Conservation (phyloP, 2,329 filamentous ascomycete genomes). For the Penicillium polonicum region DNA sequence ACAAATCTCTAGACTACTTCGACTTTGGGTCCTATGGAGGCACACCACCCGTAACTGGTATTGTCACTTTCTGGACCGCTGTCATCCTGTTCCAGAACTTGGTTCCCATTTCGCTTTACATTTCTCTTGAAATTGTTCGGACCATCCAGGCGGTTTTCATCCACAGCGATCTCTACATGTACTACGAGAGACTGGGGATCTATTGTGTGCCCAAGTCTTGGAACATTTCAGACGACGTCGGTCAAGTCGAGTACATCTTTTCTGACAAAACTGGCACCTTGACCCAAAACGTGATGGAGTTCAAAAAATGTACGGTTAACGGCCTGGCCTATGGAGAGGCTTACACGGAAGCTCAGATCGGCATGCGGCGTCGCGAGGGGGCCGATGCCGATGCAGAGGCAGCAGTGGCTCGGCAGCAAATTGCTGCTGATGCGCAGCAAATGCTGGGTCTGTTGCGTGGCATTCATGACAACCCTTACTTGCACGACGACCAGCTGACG, state of each 20-base stretch:
- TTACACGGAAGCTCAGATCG: constrained; percentile 93
- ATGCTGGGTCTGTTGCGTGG: constrained; percentile 71
- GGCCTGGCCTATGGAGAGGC: constrained; percentile 96
- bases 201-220: constrained; percentile 96
- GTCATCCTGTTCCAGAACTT: constrained; percentile 97
- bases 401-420: constrained; percentile 70
- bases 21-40: constrained; percentile 81
- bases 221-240: constrained; percentile 98
- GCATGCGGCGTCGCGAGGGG: constrained; percentile 89
- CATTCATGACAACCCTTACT: constrained; percentile 84
- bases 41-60: constrained; percentile 73
- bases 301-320: constrained; percentile 97
- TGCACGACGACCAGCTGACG: constrained; percentile 84
- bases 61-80: constrained; percentile 95
- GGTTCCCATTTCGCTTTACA: constrained; percentile 97
- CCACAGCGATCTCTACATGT: constrained; percentile 94
- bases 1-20: constrained; percentile 76
- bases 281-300: constrained; percentile 96
- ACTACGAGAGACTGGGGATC: constrained; percentile 90
- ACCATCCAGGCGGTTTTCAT: constrained; percentile 95
- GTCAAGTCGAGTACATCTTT: constrained; percentile 99
- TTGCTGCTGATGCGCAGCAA: constrained; percentile 70
- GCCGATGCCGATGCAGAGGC: constrained; percentile 81
- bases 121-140: constrained; percentile 92
- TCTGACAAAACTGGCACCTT: constrained; percentile 90